Evolutionary conservation across 2,329 filamentous ascomycete genomes (phyloP).

Genomic region (Periconia sp.): DNA sequence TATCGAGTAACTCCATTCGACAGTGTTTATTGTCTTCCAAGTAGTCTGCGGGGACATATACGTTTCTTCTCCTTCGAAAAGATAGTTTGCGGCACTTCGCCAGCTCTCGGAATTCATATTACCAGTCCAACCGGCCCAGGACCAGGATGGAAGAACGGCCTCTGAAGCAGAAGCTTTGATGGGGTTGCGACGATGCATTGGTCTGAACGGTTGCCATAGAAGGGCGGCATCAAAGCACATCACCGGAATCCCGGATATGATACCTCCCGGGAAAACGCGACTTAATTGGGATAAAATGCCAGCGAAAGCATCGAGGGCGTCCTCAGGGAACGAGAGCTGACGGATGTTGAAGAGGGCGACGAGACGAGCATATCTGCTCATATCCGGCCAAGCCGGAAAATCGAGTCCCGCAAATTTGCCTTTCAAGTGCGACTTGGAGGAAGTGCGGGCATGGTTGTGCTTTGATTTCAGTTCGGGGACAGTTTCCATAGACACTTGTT

Average conservation of each 20-base stretch:
- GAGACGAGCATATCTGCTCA: constrained; percentile 11
- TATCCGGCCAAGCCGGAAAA: constrained; percentile 13
- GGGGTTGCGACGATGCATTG: constrained; percentile 6
- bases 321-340: constrained; percentile 20
- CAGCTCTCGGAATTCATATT: constrained; percentile 16
- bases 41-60: constrained; percentile 8
- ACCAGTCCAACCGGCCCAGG: constrained; percentile 15
- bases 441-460: neutral
- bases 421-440: neutral
- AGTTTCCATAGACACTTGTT: constrained; percentile 3
- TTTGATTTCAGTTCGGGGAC: neutral
- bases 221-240: constrained; percentile 23
- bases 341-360: constrained; percentile 13
- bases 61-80: constrained; percentile 3
- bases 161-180: constrained; percentile 1
- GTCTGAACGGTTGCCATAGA: constrained; percentile 17
- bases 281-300: constrained; percentile 13
- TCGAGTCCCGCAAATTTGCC: neutral
- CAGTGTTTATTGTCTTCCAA: constrained; percentile 13
- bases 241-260: constrained; percentile 20
- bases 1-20: constrained; percentile 11
- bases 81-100: constrained; percentile 15
- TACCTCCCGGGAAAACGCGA: constrained; percentile 11
- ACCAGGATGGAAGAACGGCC: constrained; percentile 10
- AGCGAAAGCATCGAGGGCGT: constrained; percentile 20